Evolutionary conservation across 2,329 filamentous ascomycete species (phyloP).

Genomic region (Aspergillus flavus): DNA sequence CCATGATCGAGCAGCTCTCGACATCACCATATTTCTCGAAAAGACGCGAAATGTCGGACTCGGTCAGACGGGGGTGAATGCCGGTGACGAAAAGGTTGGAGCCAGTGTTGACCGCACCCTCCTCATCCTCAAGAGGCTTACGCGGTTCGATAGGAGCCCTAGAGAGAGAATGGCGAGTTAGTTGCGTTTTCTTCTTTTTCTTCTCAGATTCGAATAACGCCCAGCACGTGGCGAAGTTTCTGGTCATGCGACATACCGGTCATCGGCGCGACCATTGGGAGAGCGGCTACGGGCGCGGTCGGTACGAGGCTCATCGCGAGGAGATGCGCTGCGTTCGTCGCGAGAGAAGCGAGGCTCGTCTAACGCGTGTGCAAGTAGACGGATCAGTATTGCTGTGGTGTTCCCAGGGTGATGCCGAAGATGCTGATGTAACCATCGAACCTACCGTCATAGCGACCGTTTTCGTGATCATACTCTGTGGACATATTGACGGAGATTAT

Average conservation of each 20-base stretch:
- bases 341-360: constrained; percentile 67
- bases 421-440: constrained; percentile 16
- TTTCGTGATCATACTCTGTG: constrained; percentile 66
- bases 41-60: constrained; percentile 87
- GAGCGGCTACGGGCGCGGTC: constrained; percentile 66
- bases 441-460: constrained; percentile 67
- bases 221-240: not conserved
- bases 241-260: constrained; percentile 46
- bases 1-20: constrained; percentile 99
- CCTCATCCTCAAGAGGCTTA: constrained; percentile 60
- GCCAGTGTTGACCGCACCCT: constrained; percentile 84
- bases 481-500: constrained; percentile 40
- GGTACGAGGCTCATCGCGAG: constrained; percentile 58
- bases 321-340: constrained; percentile 65
- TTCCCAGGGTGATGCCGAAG: constrained; percentile 9
- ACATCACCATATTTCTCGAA: constrained; percentile 99
- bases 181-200: not conserved
- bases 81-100: constrained; percentile 99
- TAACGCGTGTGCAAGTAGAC: constrained; percentile 19
- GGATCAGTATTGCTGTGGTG: constrained; percentile 18
- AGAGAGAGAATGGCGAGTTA: not conserved
- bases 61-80: constrained; percentile 88
- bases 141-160: constrained; percentile 53
- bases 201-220: not conserved
- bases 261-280: constrained; percentile 59